These are phyloP conservation scores for Hypoxylon sp. DNA, from an alignment of 2,329 filamentous ascomycete species.

Conservation along the genomic window DNA sequence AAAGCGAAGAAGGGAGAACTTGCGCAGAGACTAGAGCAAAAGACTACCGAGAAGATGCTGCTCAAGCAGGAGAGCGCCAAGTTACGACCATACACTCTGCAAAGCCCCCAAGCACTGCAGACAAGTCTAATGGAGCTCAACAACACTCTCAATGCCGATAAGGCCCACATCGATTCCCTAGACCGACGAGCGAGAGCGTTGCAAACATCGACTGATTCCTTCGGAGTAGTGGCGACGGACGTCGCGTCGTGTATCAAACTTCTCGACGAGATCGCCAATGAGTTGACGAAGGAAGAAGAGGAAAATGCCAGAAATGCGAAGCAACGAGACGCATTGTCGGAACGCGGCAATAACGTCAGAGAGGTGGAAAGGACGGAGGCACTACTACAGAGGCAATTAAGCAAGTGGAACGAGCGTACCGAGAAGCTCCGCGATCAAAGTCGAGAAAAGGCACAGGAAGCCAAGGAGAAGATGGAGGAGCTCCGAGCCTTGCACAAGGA, in stretches of 20 bases:
- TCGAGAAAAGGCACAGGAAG: constrained; percentile 83
- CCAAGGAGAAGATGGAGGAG: constrained; percentile 92
- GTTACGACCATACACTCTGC: constrained; percentile 89
- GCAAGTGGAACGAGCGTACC: constrained; percentile 88
- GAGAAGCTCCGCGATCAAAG: constrained; percentile 86
- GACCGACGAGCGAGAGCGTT: constrained; percentile 90
- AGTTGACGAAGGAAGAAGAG: constrained; percentile 91
- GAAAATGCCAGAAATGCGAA: constrained; percentile 83
- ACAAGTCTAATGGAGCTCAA: constrained; percentile 85
- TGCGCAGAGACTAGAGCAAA: constrained; percentile 79
- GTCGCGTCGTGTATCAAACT: constrained; percentile 90
- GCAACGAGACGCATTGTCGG: constrained; percentile 88
- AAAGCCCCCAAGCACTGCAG: constrained; percentile 88
- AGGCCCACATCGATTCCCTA: constrained; percentile 86
- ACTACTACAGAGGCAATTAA: constrained; percentile 84
- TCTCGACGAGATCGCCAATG: constrained; percentile 87
- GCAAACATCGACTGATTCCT: constrained; percentile 92
- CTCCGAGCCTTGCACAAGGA: constrained; percentile 83
- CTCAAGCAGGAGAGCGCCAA: constrained; percentile 89
- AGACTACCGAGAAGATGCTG: constrained; percentile 76
- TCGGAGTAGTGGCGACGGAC: constrained; percentile 85
- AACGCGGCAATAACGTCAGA: constrained; percentile 88
- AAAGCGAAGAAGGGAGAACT: constrained; percentile 85
- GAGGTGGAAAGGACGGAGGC: constrained; percentile 92
- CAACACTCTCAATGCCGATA: constrained; percentile 82